Percentiles rank a stretch among this genome's conserved stretches.
Evolutionary conservation across 371 early-diverging fungal species (phyloP).

Genomic region (Gilbertella persicaria): DNA sequence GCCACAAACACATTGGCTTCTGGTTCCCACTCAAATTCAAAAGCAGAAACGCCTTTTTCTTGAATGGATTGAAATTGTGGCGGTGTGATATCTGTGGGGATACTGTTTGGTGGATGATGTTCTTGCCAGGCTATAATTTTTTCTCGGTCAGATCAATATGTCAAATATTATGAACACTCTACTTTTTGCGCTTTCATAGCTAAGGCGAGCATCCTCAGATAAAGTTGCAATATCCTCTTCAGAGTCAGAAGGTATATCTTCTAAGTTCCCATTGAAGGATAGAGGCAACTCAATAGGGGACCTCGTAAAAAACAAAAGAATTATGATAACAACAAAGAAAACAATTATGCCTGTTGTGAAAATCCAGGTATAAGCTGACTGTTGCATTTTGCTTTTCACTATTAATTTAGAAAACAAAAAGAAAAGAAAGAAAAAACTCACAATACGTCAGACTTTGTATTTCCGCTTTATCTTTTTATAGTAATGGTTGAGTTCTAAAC

Average conservation of each 20-base stretch:
- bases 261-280: conserved; percentile 31
- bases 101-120: conserved; percentile 60
- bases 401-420: background rate
- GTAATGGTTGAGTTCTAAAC: no score
- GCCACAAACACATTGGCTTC: conserved; percentile 69
- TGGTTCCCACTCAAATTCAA: conserved; percentile 77
- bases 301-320: conserved; percentile 42
- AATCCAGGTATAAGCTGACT: conserved; percentile 10
- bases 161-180: background rate
- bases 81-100: conserved; percentile 65
- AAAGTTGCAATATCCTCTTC: conserved; percentile 38
- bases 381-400: background rate
- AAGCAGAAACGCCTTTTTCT: conserved; percentile 85
- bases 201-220: conserved; percentile 49
- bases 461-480: background rate
- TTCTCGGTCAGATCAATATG: background rate
- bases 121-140: conserved; percentile 13
- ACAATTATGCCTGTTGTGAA: conserved; percentile 41
- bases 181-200: conserved; percentile 43
- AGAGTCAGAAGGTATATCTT: conserved; percentile 37
- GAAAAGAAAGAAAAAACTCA: background rate
- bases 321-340: conserved; percentile 33
- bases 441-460: background rate
- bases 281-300: conserved; percentile 37
- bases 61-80: conserved; percentile 68